Base-by-base conservation (phyloP, 306 rosid genomes). In the Lathyrus aphaca region DNA sequence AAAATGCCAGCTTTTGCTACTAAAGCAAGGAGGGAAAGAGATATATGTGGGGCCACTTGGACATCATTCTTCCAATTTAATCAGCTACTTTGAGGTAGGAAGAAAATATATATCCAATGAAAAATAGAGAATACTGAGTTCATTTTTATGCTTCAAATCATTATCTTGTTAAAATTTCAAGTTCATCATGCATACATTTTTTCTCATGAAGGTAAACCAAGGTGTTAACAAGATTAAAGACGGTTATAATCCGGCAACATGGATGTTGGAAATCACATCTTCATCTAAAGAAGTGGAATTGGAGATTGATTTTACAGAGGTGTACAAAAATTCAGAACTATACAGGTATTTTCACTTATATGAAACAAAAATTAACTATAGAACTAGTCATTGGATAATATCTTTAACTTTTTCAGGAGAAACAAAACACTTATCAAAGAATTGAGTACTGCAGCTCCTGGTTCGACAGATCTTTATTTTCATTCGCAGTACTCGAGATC, bases 1-100 rank as follows among this genome's bases (percentile, higher is more conserved):
- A 58, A 62, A 79, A 57, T 68, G 75, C 82, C n/a, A 83, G 87
- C 87, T 83, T 35, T 69, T 83, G 68, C 72, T 83, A 17, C 74
- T 83, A 76, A 83, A 83, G 79, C 82, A 72, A 79, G 87, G 87
- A 72, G 87, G 87, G 13, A 66, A 54, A 60, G 87, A 79, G 72
- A 69, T 76, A 76, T 83, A 83, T 38, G 84, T 76, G 30, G 87
- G 87, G 68, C 80, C 84, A 51, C 76, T 83, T 50, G 84, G 87
- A 16, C 84, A 73, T 64, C 73, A 76, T 73, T 79, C 87, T 68
- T 76, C 80, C 40, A 44, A 74, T 43, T 83, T 83, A 46, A 79
- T 83, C 7, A 57, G 38, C 32, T 79, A 83, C 60, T 73, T 79
- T 64, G 87, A 79, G 84, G 87, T 79, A 71, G 9, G 69, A 11